These are phyloP conservation scores for Tulasnella sp. DNA, from an alignment of 768 basidiomycete species.

Conservation along the genomic window DNA sequence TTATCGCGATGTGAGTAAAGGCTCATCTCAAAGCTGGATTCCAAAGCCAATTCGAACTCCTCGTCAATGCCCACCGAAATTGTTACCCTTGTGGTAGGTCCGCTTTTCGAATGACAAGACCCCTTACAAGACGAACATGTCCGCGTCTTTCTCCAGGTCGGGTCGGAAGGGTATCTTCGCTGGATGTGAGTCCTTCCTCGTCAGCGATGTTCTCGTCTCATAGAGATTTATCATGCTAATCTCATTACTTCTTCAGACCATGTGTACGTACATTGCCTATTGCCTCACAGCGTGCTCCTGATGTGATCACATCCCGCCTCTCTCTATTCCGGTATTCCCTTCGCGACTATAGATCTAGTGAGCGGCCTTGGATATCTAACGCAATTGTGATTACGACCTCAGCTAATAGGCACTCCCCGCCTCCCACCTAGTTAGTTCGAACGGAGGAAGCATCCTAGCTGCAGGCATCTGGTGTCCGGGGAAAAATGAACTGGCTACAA, in stretches of 20 bases:
- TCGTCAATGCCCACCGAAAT: background rate
- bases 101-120: constrained; percentile 93
- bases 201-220: background rate
- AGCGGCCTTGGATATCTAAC: background rate
- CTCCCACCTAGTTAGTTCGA: constrained; percentile 29
- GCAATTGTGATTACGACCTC: no score
- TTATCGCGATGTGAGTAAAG: constrained; percentile 64
- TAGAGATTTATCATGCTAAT: background rate
- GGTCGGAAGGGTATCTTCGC: constrained; percentile 89
- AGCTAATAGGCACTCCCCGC: no score
- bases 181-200: constrained; percentile 50
- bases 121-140: constrained; percentile 78
- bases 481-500: constrained; percentile 64
- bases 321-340: background rate
- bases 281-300: background rate
- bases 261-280: constrained; percentile 35
- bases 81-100: constrained; percentile 34
- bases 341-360: background rate
- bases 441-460: constrained; percentile 59
- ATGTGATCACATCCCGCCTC: no score
- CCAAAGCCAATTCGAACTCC: no score
- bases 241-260: constrained; percentile 38
- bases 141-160: constrained; percentile 76
- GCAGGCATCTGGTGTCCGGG: constrained; percentile 72
- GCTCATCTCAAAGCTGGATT: background rate